Percentiles rank a stretch among this genome's conserved stretches.
phyloP scores from a whole-genome alignment of 768 basidiomycete genomes.

The Mycena albidolilacea region DNA sequence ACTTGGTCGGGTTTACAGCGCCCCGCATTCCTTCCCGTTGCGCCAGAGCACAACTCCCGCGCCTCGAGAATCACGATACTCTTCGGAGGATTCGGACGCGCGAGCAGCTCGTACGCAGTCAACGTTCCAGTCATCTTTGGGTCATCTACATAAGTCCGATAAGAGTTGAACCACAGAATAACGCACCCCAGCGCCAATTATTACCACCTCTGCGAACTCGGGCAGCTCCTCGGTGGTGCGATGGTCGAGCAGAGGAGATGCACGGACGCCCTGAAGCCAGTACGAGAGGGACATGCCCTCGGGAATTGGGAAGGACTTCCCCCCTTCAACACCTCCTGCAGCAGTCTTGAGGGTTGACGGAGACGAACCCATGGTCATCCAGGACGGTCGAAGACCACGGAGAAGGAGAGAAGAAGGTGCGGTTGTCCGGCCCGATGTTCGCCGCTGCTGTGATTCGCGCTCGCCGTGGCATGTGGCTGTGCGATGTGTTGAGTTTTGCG shows the following conservation, averaged over 20 bases:
- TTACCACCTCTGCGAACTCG: slow-evolving; percentile 47
- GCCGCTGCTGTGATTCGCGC: not conserved
- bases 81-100: slow-evolving; percentile 40
- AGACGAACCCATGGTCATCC: not conserved
- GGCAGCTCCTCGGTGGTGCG: slow-evolving; percentile 40
- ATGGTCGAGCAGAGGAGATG: slow-evolving; percentile 41
- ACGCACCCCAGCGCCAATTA: slow-evolving; percentile 72
- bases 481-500: too few relatives aligned
- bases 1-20: slow-evolving; percentile 63
- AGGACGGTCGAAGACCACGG: not conserved
- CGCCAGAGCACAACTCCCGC: slow-evolving; percentile 68
- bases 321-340: slow-evolving; percentile 21
- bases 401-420: not conserved
- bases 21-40: slow-evolving; percentile 69
- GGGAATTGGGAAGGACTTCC: slow-evolving; percentile 35
- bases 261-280: slow-evolving; percentile 42
- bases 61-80: slow-evolving; percentile 74
- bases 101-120: slow-evolving; percentile 42
- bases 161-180: slow-evolving; percentile 16
- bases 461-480: too few relatives aligned
- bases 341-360: not conserved
- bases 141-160: not conserved
- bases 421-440: not conserved
- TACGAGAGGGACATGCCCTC: slow-evolving; percentile 39
- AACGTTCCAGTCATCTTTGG: slow-evolving; percentile 42